Percentiles rank a stretch among this genome's conserved stretches.
These are phyloP conservation scores for Debaryomycetaceae sp. DNA, from an alignment of 1,139 yeast genomes.

Conservation along the genomic window DNA sequence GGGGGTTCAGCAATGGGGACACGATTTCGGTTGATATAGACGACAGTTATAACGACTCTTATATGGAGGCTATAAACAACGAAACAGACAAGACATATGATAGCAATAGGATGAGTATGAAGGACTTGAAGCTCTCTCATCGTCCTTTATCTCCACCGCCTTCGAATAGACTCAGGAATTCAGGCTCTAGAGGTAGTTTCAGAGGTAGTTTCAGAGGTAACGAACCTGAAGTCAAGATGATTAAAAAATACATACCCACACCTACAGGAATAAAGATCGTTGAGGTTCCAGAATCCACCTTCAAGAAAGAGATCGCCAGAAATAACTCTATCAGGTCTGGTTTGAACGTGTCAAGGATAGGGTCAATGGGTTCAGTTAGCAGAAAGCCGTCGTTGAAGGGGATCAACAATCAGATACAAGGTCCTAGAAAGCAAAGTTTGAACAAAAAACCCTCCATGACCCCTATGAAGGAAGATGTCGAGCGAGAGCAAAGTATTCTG, in stretches of 20 bases:
- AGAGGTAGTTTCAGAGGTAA: background rate
- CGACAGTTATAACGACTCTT: conserved; percentile 27
- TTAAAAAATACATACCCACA: conserved; percentile 46
- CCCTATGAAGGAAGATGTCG: conserved; percentile 15
- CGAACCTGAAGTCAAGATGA: conserved; percentile 30
- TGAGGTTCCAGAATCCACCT: conserved; percentile 42
- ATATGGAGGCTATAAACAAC: conserved; percentile 27
- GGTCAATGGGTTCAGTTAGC: conserved; percentile 15
- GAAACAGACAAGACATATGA: conserved; percentile 17
- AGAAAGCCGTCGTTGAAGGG: conserved; percentile 1
- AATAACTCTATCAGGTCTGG: conserved; percentile 40
- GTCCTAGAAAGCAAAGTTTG: conserved; percentile 8
- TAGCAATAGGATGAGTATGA: conserved; percentile 20
- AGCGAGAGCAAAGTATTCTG: conserved; percentile 11
- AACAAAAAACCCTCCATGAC: conserved; percentile 6
- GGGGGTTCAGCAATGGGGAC: background rate
- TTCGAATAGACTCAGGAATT: conserved; percentile 4
- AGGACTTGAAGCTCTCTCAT: conserved; percentile 22
- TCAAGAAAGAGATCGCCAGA: conserved; percentile 38
- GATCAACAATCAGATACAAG: conserved; percentile 1
- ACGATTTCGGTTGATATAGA: conserved; percentile 22
- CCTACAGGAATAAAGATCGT: conserved; percentile 46
- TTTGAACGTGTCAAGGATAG: conserved; percentile 22
- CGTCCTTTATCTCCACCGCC: conserved; percentile 7
- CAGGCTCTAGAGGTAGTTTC: background rate